phyloP scores from a whole-genome alignment of 2,329 filamentous ascomycete genomes.

The Phyllosticta ampelicida region DNA sequence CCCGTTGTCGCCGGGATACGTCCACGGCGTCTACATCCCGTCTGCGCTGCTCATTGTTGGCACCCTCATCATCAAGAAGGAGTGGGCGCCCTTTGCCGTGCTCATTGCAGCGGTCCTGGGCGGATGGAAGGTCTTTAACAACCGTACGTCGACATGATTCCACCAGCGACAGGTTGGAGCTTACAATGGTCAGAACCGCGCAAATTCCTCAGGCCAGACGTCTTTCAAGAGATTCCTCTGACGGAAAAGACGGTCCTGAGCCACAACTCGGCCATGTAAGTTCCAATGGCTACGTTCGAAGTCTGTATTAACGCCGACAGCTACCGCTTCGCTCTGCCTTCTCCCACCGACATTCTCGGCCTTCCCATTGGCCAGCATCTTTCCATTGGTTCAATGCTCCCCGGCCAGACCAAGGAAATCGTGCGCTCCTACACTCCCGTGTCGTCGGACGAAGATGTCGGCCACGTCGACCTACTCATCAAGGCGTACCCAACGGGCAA shows the following conservation, averaged over 20 bases:
- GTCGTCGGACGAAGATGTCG: slow-evolving; percentile 43
- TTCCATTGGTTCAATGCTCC: slow-evolving; percentile 61
- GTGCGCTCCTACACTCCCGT: slow-evolving; percentile 33
- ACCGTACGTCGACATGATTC: slow-evolving; percentile 45
- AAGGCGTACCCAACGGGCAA: slow-evolving; percentile 97
- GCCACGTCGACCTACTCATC: slow-evolving; percentile 92
- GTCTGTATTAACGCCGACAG: slow-evolving; percentile 29
- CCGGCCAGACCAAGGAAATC: slow-evolving; percentile 32
- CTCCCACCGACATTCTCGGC: slow-evolving; percentile 69
- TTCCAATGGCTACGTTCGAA: not conserved
- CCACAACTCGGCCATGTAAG: slow-evolving; percentile 94
- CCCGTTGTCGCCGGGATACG: slow-evolving; percentile 46
- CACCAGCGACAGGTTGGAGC: not conserved
- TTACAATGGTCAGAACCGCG: slow-evolving; percentile 49
- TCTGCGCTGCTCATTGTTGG: slow-evolving; percentile 68
- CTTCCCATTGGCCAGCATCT: slow-evolving; percentile 98
- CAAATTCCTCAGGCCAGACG: slow-evolving; percentile 75
- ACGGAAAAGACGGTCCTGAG: slow-evolving; percentile 92
- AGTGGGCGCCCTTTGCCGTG: slow-evolving; percentile 58
- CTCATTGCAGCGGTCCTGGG: slow-evolving; percentile 55
- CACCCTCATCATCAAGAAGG: slow-evolving; percentile 64
- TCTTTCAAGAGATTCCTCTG: slow-evolving; percentile 86
- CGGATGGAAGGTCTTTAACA: slow-evolving; percentile 59
- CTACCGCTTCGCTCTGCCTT: slow-evolving; percentile 86
- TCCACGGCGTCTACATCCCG: slow-evolving; percentile 76